phyloP scores from a whole-genome alignment of 129 eudicot genomes.

The Logfia minima region DNA sequence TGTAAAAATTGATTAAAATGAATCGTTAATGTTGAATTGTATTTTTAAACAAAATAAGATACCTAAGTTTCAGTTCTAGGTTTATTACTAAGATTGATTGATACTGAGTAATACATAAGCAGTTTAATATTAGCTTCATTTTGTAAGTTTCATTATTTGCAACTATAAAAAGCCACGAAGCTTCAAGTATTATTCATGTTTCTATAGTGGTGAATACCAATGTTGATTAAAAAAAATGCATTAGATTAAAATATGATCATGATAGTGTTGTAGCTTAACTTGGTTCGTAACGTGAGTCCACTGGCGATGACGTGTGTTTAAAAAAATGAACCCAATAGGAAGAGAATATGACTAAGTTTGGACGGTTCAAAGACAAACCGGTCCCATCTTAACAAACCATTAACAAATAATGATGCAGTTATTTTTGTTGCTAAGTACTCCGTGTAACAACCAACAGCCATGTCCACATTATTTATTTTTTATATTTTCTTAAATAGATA shows the following conservation, averaged over 20 bases:
- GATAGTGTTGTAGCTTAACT: background rate
- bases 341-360: background rate
- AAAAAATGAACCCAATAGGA: background rate
- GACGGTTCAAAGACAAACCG: background rate
- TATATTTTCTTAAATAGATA: background rate
- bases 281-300: background rate
- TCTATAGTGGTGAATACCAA: background rate
- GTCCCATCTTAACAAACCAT: constrained; percentile 3
- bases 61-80: too few species aligned
- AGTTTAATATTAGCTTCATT: too few species aligned
- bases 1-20: too few species aligned
- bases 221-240: background rate
- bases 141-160: too few species aligned
- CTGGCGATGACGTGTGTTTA: background rate
- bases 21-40: too few species aligned
- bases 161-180: background rate
- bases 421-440: background rate
- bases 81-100: too few species aligned
- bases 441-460: background rate
- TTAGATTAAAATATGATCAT: background rate
- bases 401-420: background rate
- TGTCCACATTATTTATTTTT: background rate
- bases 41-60: too few species aligned
- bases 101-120: too few species aligned
- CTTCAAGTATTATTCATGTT: background rate